Base-by-base conservation (phyloP, 495 filamentous ascomycete species). In the Bryoglossum gracile region DNA sequence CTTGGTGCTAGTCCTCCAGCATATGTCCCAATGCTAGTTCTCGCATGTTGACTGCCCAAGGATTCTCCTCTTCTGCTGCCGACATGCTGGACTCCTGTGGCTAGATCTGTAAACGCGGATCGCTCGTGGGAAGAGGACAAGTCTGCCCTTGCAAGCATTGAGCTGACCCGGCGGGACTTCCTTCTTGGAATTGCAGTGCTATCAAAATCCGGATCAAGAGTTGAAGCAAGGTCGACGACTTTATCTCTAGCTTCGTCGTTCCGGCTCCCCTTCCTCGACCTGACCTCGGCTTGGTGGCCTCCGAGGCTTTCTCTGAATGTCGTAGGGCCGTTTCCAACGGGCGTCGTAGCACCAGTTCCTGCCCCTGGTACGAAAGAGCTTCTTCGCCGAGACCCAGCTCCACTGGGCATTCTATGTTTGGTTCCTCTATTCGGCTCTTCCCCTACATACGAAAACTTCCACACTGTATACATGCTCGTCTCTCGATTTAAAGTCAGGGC, bases 61-160 rank as follows among this genome's bases (percentile, higher is more conserved):
- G 92, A 96, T 34, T 89, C 80, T 28, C 78, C 81, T 54, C 75
- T 70, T 51, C 72, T 68, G n/a, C 64, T 63, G 23, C 57, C 71
- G 16, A 69, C 75, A 63, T 67, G 68, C 46, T 23, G 65, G 55
- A 73, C 51, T 66, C 74, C 25, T 60, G 73, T 69, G 47, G 71
- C 71, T 35, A 84, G 77, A 43, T 90, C 87, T 10, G 78, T 74
- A 58, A 91, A 92, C 16, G 80, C 76, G 3, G 82, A 71, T 43
- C 85, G 75, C 46, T 90, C 87, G 39, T 88, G 84, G 17, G 77
- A 75, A 19, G 73, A 82, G 0, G 87, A 91, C 10, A 96, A 68
- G 60, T 97, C 91, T 17, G 89, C 84, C 54, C 91, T 75, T n/a
- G 92, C 86, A 43, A 97, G 76, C 50, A 97, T 71, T 28, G 92